Evolutionary conservation across 495 filamentous ascomycete genomes (phyloP), one percentile per base, ranked within the genome.

Genomic region (Xylaria curta): DNA sequence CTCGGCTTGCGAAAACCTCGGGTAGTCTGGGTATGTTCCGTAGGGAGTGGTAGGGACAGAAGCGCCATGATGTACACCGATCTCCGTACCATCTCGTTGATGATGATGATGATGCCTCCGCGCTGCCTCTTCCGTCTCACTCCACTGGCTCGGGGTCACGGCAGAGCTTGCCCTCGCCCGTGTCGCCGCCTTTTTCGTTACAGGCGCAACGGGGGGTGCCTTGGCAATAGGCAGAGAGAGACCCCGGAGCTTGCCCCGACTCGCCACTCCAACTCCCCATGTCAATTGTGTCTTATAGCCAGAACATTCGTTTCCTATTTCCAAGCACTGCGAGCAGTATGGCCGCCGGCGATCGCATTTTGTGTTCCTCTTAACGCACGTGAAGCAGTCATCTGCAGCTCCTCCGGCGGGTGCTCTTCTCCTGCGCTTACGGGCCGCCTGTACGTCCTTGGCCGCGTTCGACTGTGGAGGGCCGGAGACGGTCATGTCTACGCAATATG

Each of bases 211-310:
- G 1, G 89, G 86, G n/a, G 89, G 86, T 44, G 91, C 88, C 76
- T 91, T 92, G 12, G 91, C 89, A 70, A 99, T 90, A 24, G 96
- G 96, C 28, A 97, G 84, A 54, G 94, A 92, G 70, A 97, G 81
- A 19, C 96, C 96, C 63, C 96, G 88, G 69, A 99, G 88, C 84
- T 99, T 99, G 71, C 96, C 96, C 74, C 96, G 90, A 79, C 95
- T 98, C 49, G 96, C 96, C 73, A 99, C 96, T 31, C 96, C 96
- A 46, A 99, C 92, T 15, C 95, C 96, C 96, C 96, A 99, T 46
- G 96, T 99, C 84, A 99, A 88, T 60, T 94, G 93, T 26, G 96
- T 98, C 83, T 97, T 96, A 85, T 99, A 99, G 72, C 96, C 96
- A 54, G 93, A 94, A 84, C 96, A 99, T 80, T 97, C 94, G 78